Percentiles rank a stretch among this genome's conserved stretches.
These are phyloP conservation scores for Nasturtium officinale DNA, from an alignment of 345 rosid genomes.

Conservation along the genomic window DNA sequence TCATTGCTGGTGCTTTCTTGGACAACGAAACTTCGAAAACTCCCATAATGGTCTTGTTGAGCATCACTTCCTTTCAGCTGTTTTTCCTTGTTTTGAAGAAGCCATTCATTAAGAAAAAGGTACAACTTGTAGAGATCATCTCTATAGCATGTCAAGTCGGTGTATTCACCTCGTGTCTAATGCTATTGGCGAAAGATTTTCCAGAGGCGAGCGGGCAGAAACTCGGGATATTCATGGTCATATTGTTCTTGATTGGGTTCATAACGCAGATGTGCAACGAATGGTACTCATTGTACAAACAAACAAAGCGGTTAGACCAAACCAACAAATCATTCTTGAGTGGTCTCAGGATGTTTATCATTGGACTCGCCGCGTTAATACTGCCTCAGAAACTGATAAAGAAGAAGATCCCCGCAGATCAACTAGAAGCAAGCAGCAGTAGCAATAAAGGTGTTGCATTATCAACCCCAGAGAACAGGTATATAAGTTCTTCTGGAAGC, in stretches of 20 bases:
- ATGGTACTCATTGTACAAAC: slow-evolving; percentile 75
- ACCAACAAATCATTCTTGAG: slow-evolving; percentile 50
- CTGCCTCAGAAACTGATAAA: slow-evolving; percentile 54
- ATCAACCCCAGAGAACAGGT: slow-evolving; percentile 51
- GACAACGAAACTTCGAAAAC: slow-evolving; percentile 53
- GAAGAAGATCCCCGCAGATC: slow-evolving; percentile 49
- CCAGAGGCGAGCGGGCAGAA: slow-evolving; percentile 46
- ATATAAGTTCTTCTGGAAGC: slow-evolving; percentile 55
- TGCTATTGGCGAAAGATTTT: slow-evolving; percentile 50
- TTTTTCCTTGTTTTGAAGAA: slow-evolving; percentile 85
- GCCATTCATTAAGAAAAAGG: slow-evolving; percentile 89
- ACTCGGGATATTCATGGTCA: slow-evolving; percentile 69
- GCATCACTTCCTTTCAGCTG: slow-evolving; percentile 80
- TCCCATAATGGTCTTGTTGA: slow-evolving; percentile 55
- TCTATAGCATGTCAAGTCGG: slow-evolving; percentile 65
- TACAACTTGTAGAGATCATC: slow-evolving; percentile 84
- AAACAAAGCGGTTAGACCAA: slow-evolving; percentile 61
- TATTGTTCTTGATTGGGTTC: slow-evolving; percentile 71
- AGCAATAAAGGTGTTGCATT: slow-evolving; percentile 23
- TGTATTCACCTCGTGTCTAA: slow-evolving; percentile 54
- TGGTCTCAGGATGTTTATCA: slow-evolving; percentile 65
- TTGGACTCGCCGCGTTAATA: slow-evolving; percentile 60
- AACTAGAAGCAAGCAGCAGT: slow-evolving; percentile 38
- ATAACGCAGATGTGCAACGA: slow-evolving; percentile 58
- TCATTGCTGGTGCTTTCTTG: slow-evolving; percentile 64